Evolutionary conservation across 2,329 filamentous ascomycete genomes (phyloP).

Genomic region (Aspergillus quadrilineatus): DNA sequence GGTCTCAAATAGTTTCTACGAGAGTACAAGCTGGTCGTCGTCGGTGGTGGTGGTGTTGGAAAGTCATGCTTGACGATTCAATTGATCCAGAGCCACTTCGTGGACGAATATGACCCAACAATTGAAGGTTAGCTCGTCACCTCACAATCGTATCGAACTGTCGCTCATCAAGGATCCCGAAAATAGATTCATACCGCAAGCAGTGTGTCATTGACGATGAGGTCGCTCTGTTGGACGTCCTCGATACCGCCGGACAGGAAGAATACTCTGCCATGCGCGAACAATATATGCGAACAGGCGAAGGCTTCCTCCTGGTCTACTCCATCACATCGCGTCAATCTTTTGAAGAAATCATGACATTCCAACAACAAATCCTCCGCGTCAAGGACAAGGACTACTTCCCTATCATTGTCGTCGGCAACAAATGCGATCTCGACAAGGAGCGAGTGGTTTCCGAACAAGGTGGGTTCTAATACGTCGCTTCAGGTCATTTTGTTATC

Average conservation of each 20-base stretch:
- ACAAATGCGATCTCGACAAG: slow-evolving; percentile 96
- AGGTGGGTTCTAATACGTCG: slow-evolving; percentile 58
- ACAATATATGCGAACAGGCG: slow-evolving; percentile 99
- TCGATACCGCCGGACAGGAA: slow-evolving; percentile 97
- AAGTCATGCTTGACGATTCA: slow-evolving; percentile 99
- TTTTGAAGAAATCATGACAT: slow-evolving; percentile 97
- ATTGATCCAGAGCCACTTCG: slow-evolving; percentile 92
- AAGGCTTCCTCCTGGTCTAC: slow-evolving; percentile 96
- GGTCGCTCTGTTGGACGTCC: slow-evolving; percentile 92
- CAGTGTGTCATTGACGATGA: slow-evolving; percentile 99
- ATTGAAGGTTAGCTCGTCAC: slow-evolving; percentile 71
- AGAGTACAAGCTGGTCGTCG: slow-evolving; percentile 95
- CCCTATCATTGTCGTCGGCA: slow-evolving; percentile 97
- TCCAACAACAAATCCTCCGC: slow-evolving; percentile 96
- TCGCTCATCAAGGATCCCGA: slow-evolving; percentile 16
- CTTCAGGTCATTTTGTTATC: neutral
- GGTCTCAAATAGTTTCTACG: slow-evolving; percentile 64
- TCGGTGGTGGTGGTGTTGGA: slow-evolving; percentile 96
- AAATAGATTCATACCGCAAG: slow-evolving; percentile 95
- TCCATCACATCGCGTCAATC: slow-evolving; percentile 96
- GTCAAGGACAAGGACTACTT: slow-evolving; percentile 99
- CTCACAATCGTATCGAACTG: slow-evolving; percentile 19
- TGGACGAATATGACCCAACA: slow-evolving; percentile 98
- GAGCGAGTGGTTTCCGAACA: slow-evolving; percentile 89
- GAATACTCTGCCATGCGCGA: slow-evolving; percentile 99